A percentile compares a stretch with the other conserved stretches of the same genome.
These are phyloP conservation scores for Endoconidiophora polonica DNA, from an alignment of 2,329 filamentous ascomycete genomes.

Conservation along the genomic window DNA sequence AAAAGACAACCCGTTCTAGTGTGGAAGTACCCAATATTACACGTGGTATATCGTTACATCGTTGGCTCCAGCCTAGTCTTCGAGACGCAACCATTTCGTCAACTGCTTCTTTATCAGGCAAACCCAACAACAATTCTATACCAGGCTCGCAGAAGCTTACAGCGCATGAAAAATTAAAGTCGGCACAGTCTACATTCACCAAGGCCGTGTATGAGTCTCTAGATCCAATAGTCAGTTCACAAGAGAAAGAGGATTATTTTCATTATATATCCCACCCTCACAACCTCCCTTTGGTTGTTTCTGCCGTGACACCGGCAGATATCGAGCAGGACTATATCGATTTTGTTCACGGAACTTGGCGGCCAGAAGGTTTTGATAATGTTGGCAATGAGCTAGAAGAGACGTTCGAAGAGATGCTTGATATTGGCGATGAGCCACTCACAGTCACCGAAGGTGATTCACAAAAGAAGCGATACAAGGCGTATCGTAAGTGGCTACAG, in stretches of 20 bases:
- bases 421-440: constrained; percentile 63
- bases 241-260: constrained; percentile 72
- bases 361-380: constrained; percentile 41
- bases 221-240: constrained; percentile 60
- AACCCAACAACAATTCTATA: not conserved
- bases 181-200: constrained; percentile 75
- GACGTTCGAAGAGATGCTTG: constrained; percentile 62
- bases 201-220: constrained; percentile 75
- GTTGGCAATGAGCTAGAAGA: constrained; percentile 20
- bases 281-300: constrained; percentile 68
- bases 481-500: constrained; percentile 84
- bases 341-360: constrained; percentile 54
- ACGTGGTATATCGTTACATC: constrained; percentile 36
- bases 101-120: constrained; percentile 22
- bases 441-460: constrained; percentile 78
- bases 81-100: not conserved
- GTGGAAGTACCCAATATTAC: constrained; percentile 22
- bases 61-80: constrained; percentile 30
- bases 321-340: constrained; percentile 57
- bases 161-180: constrained; percentile 51
- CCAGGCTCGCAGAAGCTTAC: constrained; percentile 1
- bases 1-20: constrained; percentile 37
- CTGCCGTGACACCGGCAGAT: constrained; percentile 45
- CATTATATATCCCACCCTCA: constrained; percentile 82
- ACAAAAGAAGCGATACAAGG: constrained; percentile 88